phyloP scores from a whole-genome alignment of 805 yeast species.

The Yamadazyma kitorensis region DNA sequence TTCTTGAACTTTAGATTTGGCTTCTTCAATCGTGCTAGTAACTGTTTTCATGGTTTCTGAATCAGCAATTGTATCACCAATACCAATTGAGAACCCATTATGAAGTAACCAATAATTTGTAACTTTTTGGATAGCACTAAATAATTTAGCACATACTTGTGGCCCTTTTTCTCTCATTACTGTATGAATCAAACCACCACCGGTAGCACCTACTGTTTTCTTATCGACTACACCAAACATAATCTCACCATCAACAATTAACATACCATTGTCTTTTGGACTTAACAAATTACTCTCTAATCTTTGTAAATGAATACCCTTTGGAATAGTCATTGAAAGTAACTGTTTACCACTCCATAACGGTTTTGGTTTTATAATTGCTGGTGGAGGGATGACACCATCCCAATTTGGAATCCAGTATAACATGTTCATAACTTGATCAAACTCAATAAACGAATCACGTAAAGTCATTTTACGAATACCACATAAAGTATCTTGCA shows the following conservation, averaged over 20 bases:
- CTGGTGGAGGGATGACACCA: slow-evolving; percentile 95
- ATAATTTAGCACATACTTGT: slow-evolving; percentile 79
- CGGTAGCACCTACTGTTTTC: slow-evolving; percentile 97
- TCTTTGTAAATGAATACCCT: slow-evolving; percentile 92
- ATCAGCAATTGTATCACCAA: slow-evolving; percentile 99
- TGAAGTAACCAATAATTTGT: slow-evolving; percentile 96
- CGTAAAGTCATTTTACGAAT: slow-evolving; percentile 91
- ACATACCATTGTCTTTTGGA: slow-evolving; percentile 95
- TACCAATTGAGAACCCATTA: slow-evolving; percentile 97
- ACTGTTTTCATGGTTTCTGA: slow-evolving; percentile 92
- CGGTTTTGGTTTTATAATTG: slow-evolving; percentile 90
- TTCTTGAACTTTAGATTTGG: slow-evolving; percentile 91
- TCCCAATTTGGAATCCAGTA: slow-evolving; percentile 99
- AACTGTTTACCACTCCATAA: slow-evolving; percentile 98
- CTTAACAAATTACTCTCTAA: slow-evolving; percentile 80
- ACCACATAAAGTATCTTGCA: slow-evolving; percentile 98
- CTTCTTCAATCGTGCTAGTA: slow-evolving; percentile 88
- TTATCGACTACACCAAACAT: slow-evolving; percentile 98
- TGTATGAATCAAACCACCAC: slow-evolving; percentile 96
- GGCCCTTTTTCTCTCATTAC: slow-evolving; percentile 98
- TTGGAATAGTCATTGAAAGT: slow-evolving; percentile 88
- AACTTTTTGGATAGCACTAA: slow-evolving; percentile 90
- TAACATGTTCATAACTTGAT: slow-evolving; percentile 92
- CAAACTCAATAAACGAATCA: slow-evolving; percentile 84
- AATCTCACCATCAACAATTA: slow-evolving; percentile 91